Evolutionary conservation across 1,284 basidiomycete species (phyloP).

Genomic region (Heterobasidion annosum): DNA sequence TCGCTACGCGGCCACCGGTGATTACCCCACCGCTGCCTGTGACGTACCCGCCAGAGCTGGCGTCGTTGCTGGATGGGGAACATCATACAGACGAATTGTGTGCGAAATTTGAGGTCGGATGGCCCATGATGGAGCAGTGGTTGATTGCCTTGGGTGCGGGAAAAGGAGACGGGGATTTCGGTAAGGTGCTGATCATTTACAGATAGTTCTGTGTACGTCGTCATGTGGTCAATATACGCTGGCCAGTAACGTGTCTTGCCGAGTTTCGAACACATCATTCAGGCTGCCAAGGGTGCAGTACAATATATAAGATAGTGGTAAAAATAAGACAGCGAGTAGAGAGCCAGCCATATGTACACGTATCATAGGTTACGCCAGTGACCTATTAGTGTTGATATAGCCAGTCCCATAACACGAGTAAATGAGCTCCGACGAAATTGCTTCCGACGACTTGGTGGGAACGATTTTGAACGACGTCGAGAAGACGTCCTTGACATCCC

Average conservation of each 20-base stretch:
- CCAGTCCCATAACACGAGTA: slow-evolving; percentile 78
- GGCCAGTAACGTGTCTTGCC: no score
- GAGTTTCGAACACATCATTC: no score
- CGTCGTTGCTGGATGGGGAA: slow-evolving; percentile 70
- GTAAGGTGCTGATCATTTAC: slow-evolving; percentile 43
- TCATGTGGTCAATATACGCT: no score
- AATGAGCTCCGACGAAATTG: slow-evolving; percentile 44
- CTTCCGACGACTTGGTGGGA: slow-evolving; percentile 36
- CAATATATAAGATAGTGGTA: not conserved
- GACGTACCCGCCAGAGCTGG: slow-evolving; percentile 46
- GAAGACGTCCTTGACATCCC: slow-evolving; percentile 78
- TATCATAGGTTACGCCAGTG: slow-evolving; percentile 42
- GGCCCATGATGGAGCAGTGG: slow-evolving; percentile 77
- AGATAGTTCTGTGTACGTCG: slow-evolving; percentile 13
- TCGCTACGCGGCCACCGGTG: slow-evolving; percentile 15
- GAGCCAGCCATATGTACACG: not conserved
- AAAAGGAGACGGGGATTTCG: slow-evolving; percentile 35
- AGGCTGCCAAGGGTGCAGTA: not conserved
- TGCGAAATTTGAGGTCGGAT: slow-evolving; percentile 73
- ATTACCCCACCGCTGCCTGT: slow-evolving; percentile 7
- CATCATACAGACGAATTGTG: slow-evolving; percentile 91
- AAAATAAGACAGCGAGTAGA: not conserved
- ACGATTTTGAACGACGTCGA: slow-evolving; percentile 49
- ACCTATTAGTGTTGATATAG: slow-evolving; percentile 69
- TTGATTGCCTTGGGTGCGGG: slow-evolving; percentile 57